Base-by-base conservation (phyloP, 1,284 basidiomycete genomes). In the Trichosporon asahii region DNA sequence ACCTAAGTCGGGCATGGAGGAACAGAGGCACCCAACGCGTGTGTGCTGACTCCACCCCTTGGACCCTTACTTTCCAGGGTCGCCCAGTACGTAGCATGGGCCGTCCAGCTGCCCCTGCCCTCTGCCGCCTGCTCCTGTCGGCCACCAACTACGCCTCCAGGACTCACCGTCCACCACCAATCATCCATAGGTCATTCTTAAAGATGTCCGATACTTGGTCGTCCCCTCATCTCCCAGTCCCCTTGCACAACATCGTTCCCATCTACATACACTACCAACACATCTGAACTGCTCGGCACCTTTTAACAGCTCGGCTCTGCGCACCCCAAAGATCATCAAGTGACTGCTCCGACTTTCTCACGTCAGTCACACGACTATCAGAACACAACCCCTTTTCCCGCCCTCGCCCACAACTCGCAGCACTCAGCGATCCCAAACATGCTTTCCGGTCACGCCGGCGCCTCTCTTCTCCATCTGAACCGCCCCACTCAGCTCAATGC, bases 391-490 rank as follows among this genome's bases (percentile, higher is more conserved):
- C 14, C 14, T 25, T 9, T 27, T 40, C n/a, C 44, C 6, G 23
- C 23, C 18, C 2, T 53, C 21, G 44, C 49, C 49, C 49, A 11
- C 49, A 53, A 53, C 49, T 21, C 49, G 49, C 21, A 25, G 21
- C 49, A 23, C 49, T 3, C 49, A 53, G 4, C 44, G n/a, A 3
- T 53, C n/a, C 18, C 49, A 53, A 53, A 53, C 49, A 61, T 61
- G 57, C 57, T 15, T 31, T 61, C 57, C 18, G 57, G 27, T n/a
- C 27, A 61, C n/a, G 57, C 78, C 4, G 70, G 76, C 64, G 77
- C 78, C 2, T 82, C 80, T 37, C 75, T 82, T 12, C 74, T 82
- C 53, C 79, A 80, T 21, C 72, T 76, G 25, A 71, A 77, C 66
- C 75, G 80, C 11, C 80, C 80, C 8, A 65, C 73, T 0, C 69